Conservation (phyloP, 2,329 filamentous ascomycete genomes). For the Aspergillus sp. region DNA sequence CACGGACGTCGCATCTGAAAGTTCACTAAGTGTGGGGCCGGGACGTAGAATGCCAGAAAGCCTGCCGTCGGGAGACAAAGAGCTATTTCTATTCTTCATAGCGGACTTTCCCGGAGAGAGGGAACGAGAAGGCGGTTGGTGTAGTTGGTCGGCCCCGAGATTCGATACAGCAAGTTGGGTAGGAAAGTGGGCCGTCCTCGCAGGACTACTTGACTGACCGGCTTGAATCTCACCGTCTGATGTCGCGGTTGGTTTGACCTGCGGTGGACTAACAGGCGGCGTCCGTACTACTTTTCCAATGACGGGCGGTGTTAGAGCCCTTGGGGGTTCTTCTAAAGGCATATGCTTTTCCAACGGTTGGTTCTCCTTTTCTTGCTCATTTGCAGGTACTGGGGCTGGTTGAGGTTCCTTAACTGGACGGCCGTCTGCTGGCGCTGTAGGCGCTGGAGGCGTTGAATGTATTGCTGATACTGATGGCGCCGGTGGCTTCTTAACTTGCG, state of each 20-base stretch:
- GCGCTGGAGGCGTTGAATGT: neutral
- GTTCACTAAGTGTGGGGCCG: constrained; percentile 49
- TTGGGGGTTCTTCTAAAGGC: constrained; percentile 8
- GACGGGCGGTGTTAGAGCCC: constrained; percentile 12
- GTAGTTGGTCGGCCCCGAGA: constrained; percentile 46
- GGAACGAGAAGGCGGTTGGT: constrained; percentile 60
- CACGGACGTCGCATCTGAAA: constrained; percentile 57
- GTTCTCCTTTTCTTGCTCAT: neutral
- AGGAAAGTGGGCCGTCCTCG: constrained; percentile 59
- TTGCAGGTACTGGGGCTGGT: constrained; percentile 18
- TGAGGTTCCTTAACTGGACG: constrained; percentile 39
- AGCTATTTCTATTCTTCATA: constrained; percentile 55
- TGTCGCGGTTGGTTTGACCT: constrained; percentile 18
- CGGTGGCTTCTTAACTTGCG: neutral
- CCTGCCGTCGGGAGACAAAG: constrained; percentile 35
- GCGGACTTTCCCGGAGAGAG: constrained; percentile 64
- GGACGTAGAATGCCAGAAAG: constrained; percentile 21
- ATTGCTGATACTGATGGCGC: neutral
- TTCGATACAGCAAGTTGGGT: constrained; percentile 50
- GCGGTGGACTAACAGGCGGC: constrained; percentile 23
- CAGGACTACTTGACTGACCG: constrained; percentile 50
- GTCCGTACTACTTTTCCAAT: constrained; percentile 11
- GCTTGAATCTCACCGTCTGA: constrained; percentile 17
- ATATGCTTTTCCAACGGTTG: neutral
- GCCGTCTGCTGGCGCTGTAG: constrained; percentile 34